These are phyloP conservation scores for Penicillium flavigenum DNA, from an alignment of 495 filamentous ascomycete species.

Conservation along the genomic window DNA sequence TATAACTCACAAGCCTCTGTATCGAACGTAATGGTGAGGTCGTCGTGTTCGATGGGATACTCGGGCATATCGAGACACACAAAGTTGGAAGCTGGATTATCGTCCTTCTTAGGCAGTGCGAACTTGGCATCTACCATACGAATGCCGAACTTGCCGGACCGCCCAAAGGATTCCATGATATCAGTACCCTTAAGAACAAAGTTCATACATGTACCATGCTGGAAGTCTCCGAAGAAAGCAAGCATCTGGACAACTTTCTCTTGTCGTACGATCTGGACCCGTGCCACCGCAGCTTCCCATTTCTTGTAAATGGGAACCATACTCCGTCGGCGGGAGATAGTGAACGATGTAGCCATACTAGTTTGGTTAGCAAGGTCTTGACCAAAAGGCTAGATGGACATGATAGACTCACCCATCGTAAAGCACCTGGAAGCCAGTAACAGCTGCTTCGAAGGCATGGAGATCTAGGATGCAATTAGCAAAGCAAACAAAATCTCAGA, in stretches of 20 bases:
- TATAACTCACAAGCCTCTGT: constrained; percentile 65
- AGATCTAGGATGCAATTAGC: constrained; percentile 54
- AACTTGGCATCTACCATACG: constrained; percentile 88
- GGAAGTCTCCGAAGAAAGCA: constrained; percentile 77
- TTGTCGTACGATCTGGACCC: constrained; percentile 75
- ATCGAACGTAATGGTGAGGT: constrained; percentile 82
- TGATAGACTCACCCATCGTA: constrained; percentile 60
- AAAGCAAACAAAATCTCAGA: constrained; percentile 4
- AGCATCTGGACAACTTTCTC: constrained; percentile 71
- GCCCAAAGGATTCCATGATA: constrained; percentile 67
- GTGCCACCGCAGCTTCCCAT: constrained; percentile 73
- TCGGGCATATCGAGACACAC: constrained; percentile 82
- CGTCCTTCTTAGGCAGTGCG: constrained; percentile 65
- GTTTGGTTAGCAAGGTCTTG: background rate
- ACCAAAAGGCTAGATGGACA: background rate
- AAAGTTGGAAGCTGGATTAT: constrained; percentile 62
- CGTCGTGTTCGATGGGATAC: constrained; percentile 86
- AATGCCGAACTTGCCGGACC: constrained; percentile 64
- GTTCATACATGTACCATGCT: constrained; percentile 81
- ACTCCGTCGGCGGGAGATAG: constrained; percentile 80
- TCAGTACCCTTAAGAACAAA: constrained; percentile 81
- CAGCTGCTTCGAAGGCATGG: constrained; percentile 70
- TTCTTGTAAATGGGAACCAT: constrained; percentile 90
- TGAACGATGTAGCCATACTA: constrained; percentile 66
- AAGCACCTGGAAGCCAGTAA: constrained; percentile 74